phyloP scores from a whole-genome alignment of 225 moss, liverwort and hornwort species.

The Marchantia polymorpha region DNA sequence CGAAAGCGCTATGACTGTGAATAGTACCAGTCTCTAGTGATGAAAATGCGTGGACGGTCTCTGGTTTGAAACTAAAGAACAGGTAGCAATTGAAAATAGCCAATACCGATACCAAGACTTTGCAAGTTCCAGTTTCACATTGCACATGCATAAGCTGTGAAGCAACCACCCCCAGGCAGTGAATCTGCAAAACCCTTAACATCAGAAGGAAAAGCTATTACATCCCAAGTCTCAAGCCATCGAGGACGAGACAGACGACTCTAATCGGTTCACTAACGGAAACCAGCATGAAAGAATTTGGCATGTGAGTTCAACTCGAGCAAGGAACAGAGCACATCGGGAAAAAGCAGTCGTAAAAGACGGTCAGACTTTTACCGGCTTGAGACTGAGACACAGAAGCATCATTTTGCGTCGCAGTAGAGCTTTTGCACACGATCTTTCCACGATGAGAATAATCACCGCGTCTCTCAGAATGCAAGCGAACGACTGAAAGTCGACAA shows the following conservation, averaged over 20 bases:
- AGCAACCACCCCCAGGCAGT: background rate
- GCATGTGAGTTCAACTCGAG: background rate
- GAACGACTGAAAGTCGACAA: background rate
- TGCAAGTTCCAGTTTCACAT: background rate
- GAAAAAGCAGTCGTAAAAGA: background rate
- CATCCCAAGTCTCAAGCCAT: background rate
- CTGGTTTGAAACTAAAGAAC: background rate
- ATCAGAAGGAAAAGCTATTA: background rate
- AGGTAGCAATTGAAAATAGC: background rate
- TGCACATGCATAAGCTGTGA: background rate
- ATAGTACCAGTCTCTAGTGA: background rate
- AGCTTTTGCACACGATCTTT: slow-evolving; percentile 35
- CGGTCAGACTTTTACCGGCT: background rate
- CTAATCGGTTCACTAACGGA: no score
- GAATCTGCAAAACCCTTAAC: background rate
- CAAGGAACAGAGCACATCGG: background rate
- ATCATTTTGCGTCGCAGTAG: slow-evolving; percentile 32
- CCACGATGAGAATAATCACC: background rate
- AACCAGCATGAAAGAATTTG: background rate
- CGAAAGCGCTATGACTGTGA: no score
- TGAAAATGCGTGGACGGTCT: background rate
- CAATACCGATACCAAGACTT: background rate
- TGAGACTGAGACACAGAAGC: slow-evolving; percentile 1
- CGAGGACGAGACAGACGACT: background rate
- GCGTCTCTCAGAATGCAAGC: background rate